Evolutionary conservation across 441 rosid species (phyloP).

Genomic region (Corymbia calophylla): DNA sequence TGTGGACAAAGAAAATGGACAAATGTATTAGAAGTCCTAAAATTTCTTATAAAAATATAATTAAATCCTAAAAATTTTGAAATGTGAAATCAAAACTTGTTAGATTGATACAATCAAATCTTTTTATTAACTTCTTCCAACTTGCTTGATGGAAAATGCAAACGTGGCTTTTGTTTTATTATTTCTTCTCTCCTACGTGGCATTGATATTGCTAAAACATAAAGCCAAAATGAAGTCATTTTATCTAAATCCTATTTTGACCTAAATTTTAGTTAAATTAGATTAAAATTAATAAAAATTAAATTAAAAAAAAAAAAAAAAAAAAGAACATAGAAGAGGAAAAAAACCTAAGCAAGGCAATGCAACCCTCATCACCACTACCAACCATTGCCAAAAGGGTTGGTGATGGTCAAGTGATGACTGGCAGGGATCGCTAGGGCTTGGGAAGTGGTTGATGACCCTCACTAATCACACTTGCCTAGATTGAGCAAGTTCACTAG

Average conservation of each 20-base stretch:
- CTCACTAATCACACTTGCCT: background rate
- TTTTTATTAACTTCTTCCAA: background rate
- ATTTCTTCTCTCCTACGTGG: background rate
- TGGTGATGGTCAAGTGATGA: background rate
- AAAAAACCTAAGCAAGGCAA: background rate
- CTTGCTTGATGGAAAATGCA: background rate
- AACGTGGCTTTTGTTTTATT: background rate
- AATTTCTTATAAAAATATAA: no score
- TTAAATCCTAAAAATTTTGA: no score
- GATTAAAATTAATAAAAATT: background rate
- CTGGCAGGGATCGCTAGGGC: accelerated
- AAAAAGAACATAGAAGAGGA: background rate
- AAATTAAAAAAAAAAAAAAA: background rate
- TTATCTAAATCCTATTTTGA: background rate
- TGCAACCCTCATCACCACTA: background rate
- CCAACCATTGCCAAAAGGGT: background rate
- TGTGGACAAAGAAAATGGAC: background rate
- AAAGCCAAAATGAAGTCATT: background rate
- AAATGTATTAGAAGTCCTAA: no score
- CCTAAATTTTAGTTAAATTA: background rate
- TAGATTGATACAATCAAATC: background rate
- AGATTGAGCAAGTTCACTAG: background rate
- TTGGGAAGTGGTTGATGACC: background rate
- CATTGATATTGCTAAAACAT: background rate
- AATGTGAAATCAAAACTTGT: background rate